Percentiles rank a stretch among this genome's conserved stretches.
phyloP scores from a whole-genome alignment of 495 filamentous ascomycete species.

The Podospora anserina region DNA sequence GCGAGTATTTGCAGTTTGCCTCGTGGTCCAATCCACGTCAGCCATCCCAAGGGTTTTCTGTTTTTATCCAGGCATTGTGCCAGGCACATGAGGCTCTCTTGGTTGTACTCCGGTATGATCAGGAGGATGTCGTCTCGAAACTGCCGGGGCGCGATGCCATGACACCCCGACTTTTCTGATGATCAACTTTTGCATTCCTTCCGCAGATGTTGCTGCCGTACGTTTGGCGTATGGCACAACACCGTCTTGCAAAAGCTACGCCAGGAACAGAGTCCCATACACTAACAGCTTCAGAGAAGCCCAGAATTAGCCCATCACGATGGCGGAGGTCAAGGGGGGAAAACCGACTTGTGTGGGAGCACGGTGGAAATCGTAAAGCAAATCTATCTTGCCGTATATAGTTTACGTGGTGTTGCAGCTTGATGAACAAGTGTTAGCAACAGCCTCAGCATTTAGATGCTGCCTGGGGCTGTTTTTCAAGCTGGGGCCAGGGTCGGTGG shows the following conservation, averaged over 20 bases:
- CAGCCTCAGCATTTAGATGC: conserved; percentile 3
- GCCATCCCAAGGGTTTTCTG: neutral
- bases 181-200: neutral
- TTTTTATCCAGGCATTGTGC: neutral
- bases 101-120: neutral
- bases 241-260: neutral
- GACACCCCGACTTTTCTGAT: neutral
- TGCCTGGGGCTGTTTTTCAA: neutral
- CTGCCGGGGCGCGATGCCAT: neutral
- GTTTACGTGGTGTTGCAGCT: conserved; percentile 18
- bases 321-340: neutral
- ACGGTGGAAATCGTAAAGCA: conserved; percentile 32
- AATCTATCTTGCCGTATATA: conserved; percentile 35
- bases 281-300: neutral
- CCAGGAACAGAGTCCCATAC: neutral
- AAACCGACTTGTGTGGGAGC: neutral
- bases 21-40: neutral
- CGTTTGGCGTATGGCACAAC: neutral
- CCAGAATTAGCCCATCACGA: neutral
- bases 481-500: neutral
- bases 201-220: neutral
- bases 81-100: neutral
- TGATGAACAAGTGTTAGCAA: conserved; percentile 28
- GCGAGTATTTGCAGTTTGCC: neutral
- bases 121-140: neutral